Conservation (phyloP, 371 early-diverging fungal species). For the Saksenaea oblongispora region DNA sequence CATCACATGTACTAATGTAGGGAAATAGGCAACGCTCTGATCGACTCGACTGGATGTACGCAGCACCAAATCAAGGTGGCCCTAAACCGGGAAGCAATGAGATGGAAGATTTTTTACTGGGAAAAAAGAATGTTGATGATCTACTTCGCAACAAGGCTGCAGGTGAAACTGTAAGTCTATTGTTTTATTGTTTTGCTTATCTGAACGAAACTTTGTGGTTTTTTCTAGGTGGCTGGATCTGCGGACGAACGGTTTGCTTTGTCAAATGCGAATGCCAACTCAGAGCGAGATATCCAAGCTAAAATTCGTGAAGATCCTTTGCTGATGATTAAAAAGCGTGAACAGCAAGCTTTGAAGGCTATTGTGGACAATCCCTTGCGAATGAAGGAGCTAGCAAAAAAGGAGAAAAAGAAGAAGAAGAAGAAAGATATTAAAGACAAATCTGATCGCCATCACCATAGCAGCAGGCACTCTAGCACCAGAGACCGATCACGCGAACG, state of each 20-base stretch:
- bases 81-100: constrained; percentile 60
- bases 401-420: constrained; percentile 50
- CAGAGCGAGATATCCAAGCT: constrained; percentile 74
- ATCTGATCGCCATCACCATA: constrained; percentile 2
- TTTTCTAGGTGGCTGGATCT: constrained; percentile 20
- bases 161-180: constrained; percentile 41
- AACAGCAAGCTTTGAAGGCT: constrained; percentile 79
- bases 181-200: not conserved
- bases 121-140: constrained; percentile 81
- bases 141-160: constrained; percentile 56
- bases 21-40: constrained; percentile 63
- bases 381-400: constrained; percentile 58
- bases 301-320: constrained; percentile 95
- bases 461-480: not conserved
- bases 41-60: constrained; percentile 96
- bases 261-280: constrained; percentile 72
- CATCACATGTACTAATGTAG: not conserved
- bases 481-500: not conserved
- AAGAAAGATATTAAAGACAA: constrained; percentile 19
- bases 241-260: constrained; percentile 35
- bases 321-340: constrained; percentile 81
- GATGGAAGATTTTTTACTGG: constrained; percentile 89
- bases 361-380: constrained; percentile 77
- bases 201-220: not conserved
- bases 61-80: constrained; percentile 64